Evolutionary conservation across 768 basidiomycete species (phyloP), one percentile per base, ranked within the genome.

Genomic region (Lactifluus echinatus): DNA sequence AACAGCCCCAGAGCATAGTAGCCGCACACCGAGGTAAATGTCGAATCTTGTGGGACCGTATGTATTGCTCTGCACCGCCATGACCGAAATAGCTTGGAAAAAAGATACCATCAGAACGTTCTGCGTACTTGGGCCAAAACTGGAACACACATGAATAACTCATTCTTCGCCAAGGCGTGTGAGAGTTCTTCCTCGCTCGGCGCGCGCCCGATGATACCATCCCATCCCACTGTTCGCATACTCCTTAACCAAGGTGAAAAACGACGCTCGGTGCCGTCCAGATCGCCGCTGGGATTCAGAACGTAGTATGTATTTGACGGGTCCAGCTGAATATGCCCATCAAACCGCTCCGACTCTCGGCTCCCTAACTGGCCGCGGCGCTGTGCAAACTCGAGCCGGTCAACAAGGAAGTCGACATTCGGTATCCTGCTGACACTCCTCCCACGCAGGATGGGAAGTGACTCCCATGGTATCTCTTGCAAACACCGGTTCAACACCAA

Each of bases 1-100:
- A 99, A 75, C 96, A 99, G 0, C 96, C 96, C 96, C 95, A 99
- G 3, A 99, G 79, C 91, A 98, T 93, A 1, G 89, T 88, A 14
- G 87, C 86, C 7, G 96, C 94, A 67, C 96, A 98, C n/a, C 78
- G 76, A 1, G 80, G 79, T 33, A 98, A 75, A 57, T 85, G 80
- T 8, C 90, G 79, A 52, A 99, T 82, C 65, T 85, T 88, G 68
- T 89, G 86, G 2, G 93, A 90, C 2, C 90, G 85, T 7, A 90
- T 77, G 66, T 95, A 99, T 64, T 98, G 95, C 67, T 97, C 94
- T 1, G 83, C 94, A 7, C 94, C 94, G 2, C 93, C 93, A 65
- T 99, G 96, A 14, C 96, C 96, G 66, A 98, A 96, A 71, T 97
- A 99, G 11, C 95, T 98, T 62, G 15, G 37, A 29, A 2, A 26